Conservation (phyloP, 257 asterid species). For the Euphrasia confusa region DNA sequence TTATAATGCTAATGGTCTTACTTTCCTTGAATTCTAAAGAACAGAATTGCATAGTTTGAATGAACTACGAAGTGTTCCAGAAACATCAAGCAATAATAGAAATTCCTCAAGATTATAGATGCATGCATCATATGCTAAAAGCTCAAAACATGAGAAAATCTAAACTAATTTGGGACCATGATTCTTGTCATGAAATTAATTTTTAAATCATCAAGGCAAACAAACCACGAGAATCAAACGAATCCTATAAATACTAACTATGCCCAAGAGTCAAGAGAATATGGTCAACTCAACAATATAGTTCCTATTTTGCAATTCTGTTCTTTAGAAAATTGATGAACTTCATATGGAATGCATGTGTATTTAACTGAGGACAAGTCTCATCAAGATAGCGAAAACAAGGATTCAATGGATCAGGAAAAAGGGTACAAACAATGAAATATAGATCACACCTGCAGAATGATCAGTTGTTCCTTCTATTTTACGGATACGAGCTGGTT, state of each 20-base stretch:
- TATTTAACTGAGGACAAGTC: neutral
- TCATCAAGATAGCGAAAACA: neutral
- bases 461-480: slow-evolving; percentile 36
- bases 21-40: too few species aligned
- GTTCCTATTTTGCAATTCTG: slow-evolving; percentile 12
- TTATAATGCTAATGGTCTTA: neutral
- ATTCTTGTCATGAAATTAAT: neutral
- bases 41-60: too few species aligned
- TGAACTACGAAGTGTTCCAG: neutral
- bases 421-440: neutral
- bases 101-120: neutral
- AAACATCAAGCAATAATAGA: too few species aligned
- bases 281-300: neutral
- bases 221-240: neutral
- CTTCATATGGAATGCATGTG: neutral
- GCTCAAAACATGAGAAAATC: neutral
- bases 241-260: neutral
- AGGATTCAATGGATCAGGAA: neutral
- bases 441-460: slow-evolving; percentile 55
- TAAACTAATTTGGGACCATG: neutral
- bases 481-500: slow-evolving; percentile 61
- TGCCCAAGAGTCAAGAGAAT: neutral
- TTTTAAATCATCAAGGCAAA: neutral
- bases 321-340: neutral
- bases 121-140: slow-evolving; percentile 11